Evolutionary conservation across 768 basidiomycete species (phyloP).

Genomic region (Xerocomus potaroensis): DNA sequence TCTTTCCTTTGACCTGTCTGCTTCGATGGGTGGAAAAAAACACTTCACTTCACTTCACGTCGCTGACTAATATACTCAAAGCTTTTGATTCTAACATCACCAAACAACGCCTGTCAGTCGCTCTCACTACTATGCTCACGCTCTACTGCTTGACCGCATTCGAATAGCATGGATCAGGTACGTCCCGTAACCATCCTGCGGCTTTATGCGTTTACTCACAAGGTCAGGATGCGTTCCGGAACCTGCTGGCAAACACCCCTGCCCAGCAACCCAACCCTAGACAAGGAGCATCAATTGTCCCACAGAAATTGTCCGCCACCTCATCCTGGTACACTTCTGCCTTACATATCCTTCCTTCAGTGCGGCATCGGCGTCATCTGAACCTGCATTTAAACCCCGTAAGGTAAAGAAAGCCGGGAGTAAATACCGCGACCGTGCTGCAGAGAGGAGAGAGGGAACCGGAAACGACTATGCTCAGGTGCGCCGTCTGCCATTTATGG

Average conservation of each 20-base stretch:
- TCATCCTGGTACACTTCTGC: not conserved
- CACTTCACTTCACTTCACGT: not conserved
- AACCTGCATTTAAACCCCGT: slow-evolving; percentile 77
- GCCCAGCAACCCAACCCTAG: slow-evolving; percentile 28
- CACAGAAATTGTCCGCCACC: slow-evolving; percentile 18
- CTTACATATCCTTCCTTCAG: slow-evolving; percentile 23
- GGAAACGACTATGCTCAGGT: slow-evolving; percentile 76
- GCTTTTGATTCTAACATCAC: slow-evolving; percentile 25
- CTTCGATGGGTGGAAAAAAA: not conserved
- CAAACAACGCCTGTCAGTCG: slow-evolving; percentile 22
- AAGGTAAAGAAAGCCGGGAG: slow-evolving; percentile 62
- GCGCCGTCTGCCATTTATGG: slow-evolving; percentile 8
- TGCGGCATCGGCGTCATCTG: slow-evolving; percentile 45
- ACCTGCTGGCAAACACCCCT: slow-evolving; percentile 41
- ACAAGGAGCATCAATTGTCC: slow-evolving; percentile 1
- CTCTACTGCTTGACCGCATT: too few relatives aligned
- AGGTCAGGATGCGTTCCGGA: slow-evolving; percentile 56
- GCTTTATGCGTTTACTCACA: not conserved
- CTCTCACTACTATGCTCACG: not conserved
- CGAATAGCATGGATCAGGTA: slow-evolving; percentile 30
- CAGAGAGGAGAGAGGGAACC: slow-evolving; percentile 62
- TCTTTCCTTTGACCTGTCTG: slow-evolving; percentile 3
- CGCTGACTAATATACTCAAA: slow-evolving; percentile 1
- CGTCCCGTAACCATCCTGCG: not conserved
- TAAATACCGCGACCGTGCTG: slow-evolving; percentile 71